Conservation (phyloP, 495 filamentous ascomycete species). For the Friedmanniomyces simplex region DNA sequence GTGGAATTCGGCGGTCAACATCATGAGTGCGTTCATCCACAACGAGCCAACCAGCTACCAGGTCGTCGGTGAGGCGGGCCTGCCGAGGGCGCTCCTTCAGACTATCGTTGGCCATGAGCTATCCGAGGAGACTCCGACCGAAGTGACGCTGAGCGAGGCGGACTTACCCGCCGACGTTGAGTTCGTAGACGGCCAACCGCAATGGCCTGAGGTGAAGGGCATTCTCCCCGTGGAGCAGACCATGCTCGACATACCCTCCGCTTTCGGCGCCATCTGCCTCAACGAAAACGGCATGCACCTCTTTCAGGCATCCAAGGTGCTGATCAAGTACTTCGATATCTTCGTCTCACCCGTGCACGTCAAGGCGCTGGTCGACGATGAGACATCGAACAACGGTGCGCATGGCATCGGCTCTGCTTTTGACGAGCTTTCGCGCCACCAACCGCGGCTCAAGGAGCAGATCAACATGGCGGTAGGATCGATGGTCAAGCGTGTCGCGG, state of each 20-base stretch:
- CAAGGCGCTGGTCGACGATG: constrained; percentile 64
- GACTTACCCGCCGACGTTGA: constrained; percentile 15
- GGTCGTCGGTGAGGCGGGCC: constrained; percentile 85
- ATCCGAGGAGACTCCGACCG: constrained; percentile 22
- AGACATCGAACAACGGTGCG: constrained; percentile 35
- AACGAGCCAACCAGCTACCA: constrained; percentile 97
- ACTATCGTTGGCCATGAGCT: constrained; percentile 35
- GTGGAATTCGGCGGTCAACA: constrained; percentile 84
- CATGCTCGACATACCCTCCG: constrained; percentile 71
- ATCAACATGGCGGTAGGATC: constrained; percentile 71
- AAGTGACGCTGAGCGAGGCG: constrained; percentile 18
- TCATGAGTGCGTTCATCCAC: constrained; percentile 93
- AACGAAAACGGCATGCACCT: constrained; percentile 81
- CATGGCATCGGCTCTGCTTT: constrained; percentile 66
- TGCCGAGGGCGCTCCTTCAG: constrained; percentile 73
- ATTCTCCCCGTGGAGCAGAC: constrained; percentile 79
- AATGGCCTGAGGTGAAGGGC: constrained; percentile 39
- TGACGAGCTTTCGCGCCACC: constrained; percentile 89
- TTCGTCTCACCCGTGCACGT: constrained; percentile 89
- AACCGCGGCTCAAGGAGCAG: constrained; percentile 66
- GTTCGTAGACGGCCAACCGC: constrained; percentile 34
- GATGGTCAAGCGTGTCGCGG: constrained; percentile 69
- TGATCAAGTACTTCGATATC: constrained; percentile 82
- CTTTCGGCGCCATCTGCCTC: constrained; percentile 88
- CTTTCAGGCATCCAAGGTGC: constrained; percentile 70